Base-by-base conservation (phyloP, 2,329 filamentous ascomycete genomes). In the Aspergillus puulaauensis region DNA sequence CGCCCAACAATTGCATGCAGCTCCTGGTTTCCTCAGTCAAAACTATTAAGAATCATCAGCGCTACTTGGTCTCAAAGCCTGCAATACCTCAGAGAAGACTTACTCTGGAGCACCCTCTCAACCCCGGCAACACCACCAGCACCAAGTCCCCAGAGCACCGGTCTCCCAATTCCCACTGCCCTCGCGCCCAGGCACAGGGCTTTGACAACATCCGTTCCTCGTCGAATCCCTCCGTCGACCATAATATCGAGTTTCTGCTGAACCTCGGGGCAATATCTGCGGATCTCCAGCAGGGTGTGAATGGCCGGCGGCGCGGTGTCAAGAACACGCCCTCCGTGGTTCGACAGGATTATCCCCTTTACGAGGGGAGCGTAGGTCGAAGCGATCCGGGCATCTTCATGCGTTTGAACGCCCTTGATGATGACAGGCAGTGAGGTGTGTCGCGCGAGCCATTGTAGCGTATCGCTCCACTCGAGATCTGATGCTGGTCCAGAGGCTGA, bases 401-500 rank as follows among this genome's bases (percentile, higher is more conserved):
- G 92, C 14, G 92, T 95, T 76, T 98, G 93, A 19, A 98, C 71
- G 23, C 95, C 93, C 81, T 98, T 98, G 54, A 98, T 80, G 39
- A 98, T 87, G 62, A 98, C 91, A 2, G 93, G 93, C 66, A 97
- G 82, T 53, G 87, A 79, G 0, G 93, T 97, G 66, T 96, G 90
- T 73, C 86, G 79, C 14, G 84, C 82, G 62, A 98, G 80, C 93
- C 95, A 98, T 8, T 90, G 86, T 60, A 96, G 78, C 12, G 90
- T 91, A 51, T 83, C 83, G 68, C 87, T 84, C 93, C 93, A 98
- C 9, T 31, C 27, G 3, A 31, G 27, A 31, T 31, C 27, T 3
- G 27, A 31, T 31, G 27, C 27, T 11, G 27, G 27, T 31, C 27
- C 27, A 3, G 27, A 31, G 9, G 3, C 27, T 8, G 27, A 31